These are phyloP conservation scores for Flaveria trinervia DNA, from an alignment of 129 eudicot species.

Conservation along the genomic window DNA sequence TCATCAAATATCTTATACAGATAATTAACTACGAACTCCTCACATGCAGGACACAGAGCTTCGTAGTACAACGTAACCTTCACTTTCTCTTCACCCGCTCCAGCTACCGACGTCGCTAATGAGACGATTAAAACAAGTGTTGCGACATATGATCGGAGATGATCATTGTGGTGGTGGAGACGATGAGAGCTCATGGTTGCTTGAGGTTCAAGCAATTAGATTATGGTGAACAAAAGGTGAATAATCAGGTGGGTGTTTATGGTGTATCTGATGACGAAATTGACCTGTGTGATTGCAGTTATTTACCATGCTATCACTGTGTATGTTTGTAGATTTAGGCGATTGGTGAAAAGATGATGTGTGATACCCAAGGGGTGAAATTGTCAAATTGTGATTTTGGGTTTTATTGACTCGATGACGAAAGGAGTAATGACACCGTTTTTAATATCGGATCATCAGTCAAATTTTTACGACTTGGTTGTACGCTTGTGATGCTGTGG, in stretches of 20 bases:
- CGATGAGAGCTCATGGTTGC: conserved; percentile 2
- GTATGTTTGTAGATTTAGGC: neutral
- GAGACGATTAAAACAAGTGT: neutral
- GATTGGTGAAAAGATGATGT: neutral
- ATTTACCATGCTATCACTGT: neutral
- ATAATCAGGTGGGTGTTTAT: neutral
- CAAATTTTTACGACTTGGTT: too few relatives aligned
- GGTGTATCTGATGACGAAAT: neutral
- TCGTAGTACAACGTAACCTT: conserved; percentile 60
- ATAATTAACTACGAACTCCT: conserved; percentile 53
- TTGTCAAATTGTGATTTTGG: neutral
- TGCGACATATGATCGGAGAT: conserved; percentile 3
- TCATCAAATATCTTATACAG: conserved; percentile 51
- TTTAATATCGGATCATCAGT: too few relatives aligned
- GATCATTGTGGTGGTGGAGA: neutral
- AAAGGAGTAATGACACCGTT: too few relatives aligned
- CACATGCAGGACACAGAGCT: conserved; percentile 64
- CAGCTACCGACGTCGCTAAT: neutral
- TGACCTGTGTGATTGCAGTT: neutral
- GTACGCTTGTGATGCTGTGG: too few relatives aligned
- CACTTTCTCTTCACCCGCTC: conserved; percentile 40
- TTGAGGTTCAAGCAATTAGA: neutral
- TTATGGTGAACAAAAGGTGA: neutral
- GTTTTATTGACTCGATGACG: too few relatives aligned
- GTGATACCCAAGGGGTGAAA: neutral